Evolutionary conservation across 306 rosid species (phyloP).

Genomic region (Herpetospermum pedunculosum): DNA sequence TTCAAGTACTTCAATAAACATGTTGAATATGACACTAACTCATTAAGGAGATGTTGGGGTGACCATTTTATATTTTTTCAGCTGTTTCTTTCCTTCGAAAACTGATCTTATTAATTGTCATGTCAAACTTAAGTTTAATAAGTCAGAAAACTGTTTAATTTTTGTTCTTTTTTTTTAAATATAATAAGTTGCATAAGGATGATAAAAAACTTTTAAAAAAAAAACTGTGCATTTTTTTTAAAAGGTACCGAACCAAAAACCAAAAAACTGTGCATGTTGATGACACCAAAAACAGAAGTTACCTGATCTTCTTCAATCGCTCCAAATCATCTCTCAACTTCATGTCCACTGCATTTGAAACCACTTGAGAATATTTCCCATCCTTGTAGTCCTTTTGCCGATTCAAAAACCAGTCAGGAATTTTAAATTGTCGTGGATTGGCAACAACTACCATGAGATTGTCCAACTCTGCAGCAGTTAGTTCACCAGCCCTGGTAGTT

Average conservation of each 20-base stretch:
- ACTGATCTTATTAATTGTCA: not conserved
- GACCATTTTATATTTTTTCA: no score
- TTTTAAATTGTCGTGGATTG: constrained; percentile 59
- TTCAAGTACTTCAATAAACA: not conserved
- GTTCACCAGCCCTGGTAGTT: constrained; percentile 53
- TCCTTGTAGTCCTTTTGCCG: constrained; percentile 75
- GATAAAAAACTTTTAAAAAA: not conserved
- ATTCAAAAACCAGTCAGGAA: constrained; percentile 72
- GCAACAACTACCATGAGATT: constrained; percentile 48
- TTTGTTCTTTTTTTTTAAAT: not conserved
- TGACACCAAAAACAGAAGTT: not conserved
- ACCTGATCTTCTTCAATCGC: constrained; percentile 92
- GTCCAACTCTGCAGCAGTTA: constrained; percentile 49
- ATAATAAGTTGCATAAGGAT: not conserved
- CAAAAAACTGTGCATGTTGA: not conserved
- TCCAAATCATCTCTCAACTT: constrained; percentile 81
- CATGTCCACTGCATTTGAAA: constrained; percentile 76
- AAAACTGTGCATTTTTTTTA: no score
- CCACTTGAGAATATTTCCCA: constrained; percentile 60
- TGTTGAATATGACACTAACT: not conserved
- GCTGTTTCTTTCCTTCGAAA: not conserved
- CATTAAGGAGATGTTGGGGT: not conserved
- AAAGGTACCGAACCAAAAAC: no score
- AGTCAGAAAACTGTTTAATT: not conserved
- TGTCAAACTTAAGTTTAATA: not conserved